Evolutionary conservation across 2,329 filamentous ascomycete species (phyloP), one percentile per base, ranked within the genome.

Genomic region (Penicillium sp.): DNA sequence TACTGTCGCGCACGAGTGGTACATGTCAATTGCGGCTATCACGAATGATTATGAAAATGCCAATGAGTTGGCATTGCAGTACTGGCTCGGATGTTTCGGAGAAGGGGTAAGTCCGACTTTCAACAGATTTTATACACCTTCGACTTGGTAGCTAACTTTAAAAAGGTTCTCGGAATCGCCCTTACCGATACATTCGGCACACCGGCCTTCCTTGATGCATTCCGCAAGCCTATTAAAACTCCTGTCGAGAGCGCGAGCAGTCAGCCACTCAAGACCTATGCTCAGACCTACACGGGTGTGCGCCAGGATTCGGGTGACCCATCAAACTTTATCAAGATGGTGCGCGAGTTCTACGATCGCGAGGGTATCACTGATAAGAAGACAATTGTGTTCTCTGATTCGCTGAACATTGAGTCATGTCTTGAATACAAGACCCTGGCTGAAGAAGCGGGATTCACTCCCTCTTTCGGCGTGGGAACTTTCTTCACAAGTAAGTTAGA

Each of bases 181-280:
- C 80, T 99, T 61, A 99, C 95, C 0, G 95, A 99, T 76, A 99
- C 95, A 0, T 98, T 98, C 68, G 95, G 95, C 47, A 99, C 95
- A 0, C 87, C 89, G 4, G 86, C 90, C 47, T 99, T 99, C 76
- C 82, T 99, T 50, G 85, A 87, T 59, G 88, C 91, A 0, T 99
- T 99, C 78, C 87, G 85, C 66, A 85, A 87, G 69, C 86, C 87
- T 1, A 81, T 88, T 29, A 78, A 78, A 0, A 75, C 80, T 10
- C 74, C 82, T 22, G 77, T 78, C 69, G 73, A 69, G 10, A n/a
- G 13, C 8, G 52, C 66, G 5, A 16, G 69, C 1, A 74, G 78
- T 19, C 76, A 80, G 44, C 74, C 74, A 24, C 63, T 75, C 24
- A 82, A 81, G 72, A 89, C 87, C 0, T 97, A 95, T 68, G 93